Evolutionary conservation across 2,329 filamentous ascomycete genomes (phyloP), one percentile per base, ranked within the genome.

Genomic region (Cladophialophora psammophila): DNA sequence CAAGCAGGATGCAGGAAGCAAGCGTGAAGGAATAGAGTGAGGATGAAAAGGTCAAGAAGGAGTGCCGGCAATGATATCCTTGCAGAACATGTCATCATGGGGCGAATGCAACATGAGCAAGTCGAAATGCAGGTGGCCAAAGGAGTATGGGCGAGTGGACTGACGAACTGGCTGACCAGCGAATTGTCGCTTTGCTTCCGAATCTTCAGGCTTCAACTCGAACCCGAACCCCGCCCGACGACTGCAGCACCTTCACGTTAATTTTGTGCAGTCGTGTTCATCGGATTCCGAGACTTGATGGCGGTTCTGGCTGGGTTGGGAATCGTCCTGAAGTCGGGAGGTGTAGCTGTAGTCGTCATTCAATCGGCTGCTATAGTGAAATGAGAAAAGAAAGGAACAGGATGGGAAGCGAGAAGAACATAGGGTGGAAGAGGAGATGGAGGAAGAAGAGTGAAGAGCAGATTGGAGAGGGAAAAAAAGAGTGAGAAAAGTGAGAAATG

Each of bases 51-150:
- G 52, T 48, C 40, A 42, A 52, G 48, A 20, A 62, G 26, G 59
- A 63, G 48, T 60, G 42, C 18, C 59, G 65, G 61, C n/a, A 66
- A 48, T 56, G 48, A 63, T 66, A 66, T 63, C 64, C 64, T 66
- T 66, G 64, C 64, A 63, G 53, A 59, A 40, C 26, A 58, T 61
- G 59, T 57, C 36, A 56, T 57, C 38, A 59, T 63, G 34, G 45
- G 45, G 60, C 64, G 53, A 66, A 64, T 58, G 53, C 57, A 53
- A 59, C 31, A 34, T 60, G 57, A 45, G 34, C 32, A 59, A 40
- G n/a, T 5, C 54, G 48, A 59, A 54, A 35, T 59, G 64, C 64
- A 59, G 59, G 59, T 57, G 64, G 63, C 64, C 36, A 48, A 66
- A 63, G 55, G 48, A 64, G 42, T 9, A 60, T 57, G 48, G 63